Conservation (phyloP, 1,284 basidiomycete genomes). For the Cryptococcus amylolentus region DNA sequence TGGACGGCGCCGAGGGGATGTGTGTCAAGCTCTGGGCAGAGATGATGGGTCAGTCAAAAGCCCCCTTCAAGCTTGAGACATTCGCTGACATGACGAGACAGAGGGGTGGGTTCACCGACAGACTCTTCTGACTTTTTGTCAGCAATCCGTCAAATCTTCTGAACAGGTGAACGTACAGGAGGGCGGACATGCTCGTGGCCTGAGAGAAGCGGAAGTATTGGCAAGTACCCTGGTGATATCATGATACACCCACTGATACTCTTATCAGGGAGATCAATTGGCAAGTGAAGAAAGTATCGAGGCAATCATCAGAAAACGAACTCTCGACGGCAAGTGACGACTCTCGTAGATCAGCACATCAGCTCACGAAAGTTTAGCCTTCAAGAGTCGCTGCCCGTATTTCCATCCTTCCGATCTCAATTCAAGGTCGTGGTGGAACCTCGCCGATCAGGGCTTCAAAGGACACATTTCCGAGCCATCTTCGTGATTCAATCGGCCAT, state of each 20-base stretch:
- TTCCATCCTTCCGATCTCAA: slow-evolving; percentile 66
- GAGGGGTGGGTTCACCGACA: slow-evolving; percentile 79
- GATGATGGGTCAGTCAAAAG: slow-evolving; percentile 63
- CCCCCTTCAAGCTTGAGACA: not conserved
- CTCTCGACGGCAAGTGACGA: slow-evolving; percentile 64
- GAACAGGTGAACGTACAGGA: slow-evolving; percentile 55
- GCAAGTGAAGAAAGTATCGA: slow-evolving; percentile 75
- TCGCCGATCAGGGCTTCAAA: slow-evolving; percentile 33
- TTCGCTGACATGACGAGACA: slow-evolving; percentile 36
- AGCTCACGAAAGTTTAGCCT: slow-evolving; percentile 55
- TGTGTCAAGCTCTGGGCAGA: slow-evolving; percentile 77
- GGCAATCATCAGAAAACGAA: slow-evolving; percentile 70
- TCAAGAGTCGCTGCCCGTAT: slow-evolving; percentile 74
- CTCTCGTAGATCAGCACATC: not conserved
- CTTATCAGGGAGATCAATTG: slow-evolving; percentile 66
- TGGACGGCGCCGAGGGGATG: slow-evolving; percentile 54
- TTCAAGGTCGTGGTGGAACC: slow-evolving; percentile 67
- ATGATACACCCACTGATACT: not conserved
- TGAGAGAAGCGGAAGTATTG: slow-evolving; percentile 71
- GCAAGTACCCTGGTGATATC: slow-evolving; percentile 51
- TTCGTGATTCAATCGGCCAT: not conserved
- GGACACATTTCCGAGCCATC: slow-evolving; percentile 14
- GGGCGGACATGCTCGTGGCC: slow-evolving; percentile 47
- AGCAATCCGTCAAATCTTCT: slow-evolving; percentile 64
- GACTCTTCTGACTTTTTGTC: slow-evolving; percentile 74